phyloP scores from a whole-genome alignment of 2,329 filamentous ascomycete genomes.

The Alternaria sp. region DNA sequence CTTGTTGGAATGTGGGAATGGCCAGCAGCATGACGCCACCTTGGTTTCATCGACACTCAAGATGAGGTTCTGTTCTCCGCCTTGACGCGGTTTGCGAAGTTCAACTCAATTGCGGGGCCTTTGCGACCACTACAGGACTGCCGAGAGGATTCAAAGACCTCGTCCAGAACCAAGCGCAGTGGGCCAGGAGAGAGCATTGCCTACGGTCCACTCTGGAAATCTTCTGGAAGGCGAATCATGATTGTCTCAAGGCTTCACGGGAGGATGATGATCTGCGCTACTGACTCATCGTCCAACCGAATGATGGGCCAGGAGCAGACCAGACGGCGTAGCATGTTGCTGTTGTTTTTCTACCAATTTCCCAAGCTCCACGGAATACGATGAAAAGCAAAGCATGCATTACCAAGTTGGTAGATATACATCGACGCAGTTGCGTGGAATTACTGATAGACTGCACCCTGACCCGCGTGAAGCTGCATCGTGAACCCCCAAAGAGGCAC shows the following conservation, averaged over 20 bases:
- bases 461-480: background rate
- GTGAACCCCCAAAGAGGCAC: background rate
- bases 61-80: slow-evolving; percentile 7
- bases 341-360: background rate
- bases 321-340: background rate
- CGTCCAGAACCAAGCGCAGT: background rate
- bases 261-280: slow-evolving; percentile 5
- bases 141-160: background rate
- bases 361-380: background rate
- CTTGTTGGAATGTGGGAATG: background rate
- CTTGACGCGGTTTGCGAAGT: slow-evolving; percentile 11
- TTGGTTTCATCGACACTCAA: slow-evolving; percentile 1
- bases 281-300: slow-evolving; percentile 10
- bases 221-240: slow-evolving; percentile 10
- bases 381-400: background rate
- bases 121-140: background rate
- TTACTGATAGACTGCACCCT: background rate
- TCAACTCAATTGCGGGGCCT: background rate
- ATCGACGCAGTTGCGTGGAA: background rate
- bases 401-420: background rate
- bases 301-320: slow-evolving; percentile 2
- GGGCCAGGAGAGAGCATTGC: background rate
- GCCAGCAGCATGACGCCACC: slow-evolving; percentile 5
- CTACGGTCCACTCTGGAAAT: slow-evolving; percentile 6
- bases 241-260: background rate